Conservation (phyloP, 2,329 filamentous ascomycete genomes). For the Nemania sp. region DNA sequence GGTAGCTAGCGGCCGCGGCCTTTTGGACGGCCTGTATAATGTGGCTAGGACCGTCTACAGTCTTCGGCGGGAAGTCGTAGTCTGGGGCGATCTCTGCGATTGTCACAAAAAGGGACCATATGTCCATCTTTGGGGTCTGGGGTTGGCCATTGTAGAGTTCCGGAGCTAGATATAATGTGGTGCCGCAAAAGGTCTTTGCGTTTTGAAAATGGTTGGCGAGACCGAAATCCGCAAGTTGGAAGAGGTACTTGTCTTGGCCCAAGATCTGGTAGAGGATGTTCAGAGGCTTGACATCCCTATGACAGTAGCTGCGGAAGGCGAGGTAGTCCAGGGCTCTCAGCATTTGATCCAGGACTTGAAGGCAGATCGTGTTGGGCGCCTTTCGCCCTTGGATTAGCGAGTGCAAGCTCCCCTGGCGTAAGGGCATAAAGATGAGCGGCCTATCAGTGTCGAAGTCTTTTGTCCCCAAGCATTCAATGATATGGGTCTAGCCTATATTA, state of each 20-base stretch:
- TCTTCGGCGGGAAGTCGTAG: background rate
- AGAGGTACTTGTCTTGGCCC: background rate
- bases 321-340: background rate
- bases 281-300: background rate
- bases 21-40: too few species aligned
- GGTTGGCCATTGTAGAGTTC: background rate
- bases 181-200: background rate
- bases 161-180: background rate
- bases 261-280: background rate
- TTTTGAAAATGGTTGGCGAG: background rate
- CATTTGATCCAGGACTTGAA: background rate
- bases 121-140: slow-evolving; percentile 2
- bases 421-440: background rate
- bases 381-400: background rate
- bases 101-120: slow-evolving; percentile 20
- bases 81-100: background rate
- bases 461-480: too few species aligned
- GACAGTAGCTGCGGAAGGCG: too few species aligned
- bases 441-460: too few species aligned
- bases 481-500: too few species aligned
- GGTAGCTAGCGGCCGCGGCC: too few species aligned
- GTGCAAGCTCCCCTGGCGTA: background rate
- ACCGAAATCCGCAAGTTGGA: slow-evolving; percentile 18
- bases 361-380: background rate
- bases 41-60: background rate